Conservation (phyloP, 2,329 filamentous ascomycete species). For the Penicillium sp. region DNA sequence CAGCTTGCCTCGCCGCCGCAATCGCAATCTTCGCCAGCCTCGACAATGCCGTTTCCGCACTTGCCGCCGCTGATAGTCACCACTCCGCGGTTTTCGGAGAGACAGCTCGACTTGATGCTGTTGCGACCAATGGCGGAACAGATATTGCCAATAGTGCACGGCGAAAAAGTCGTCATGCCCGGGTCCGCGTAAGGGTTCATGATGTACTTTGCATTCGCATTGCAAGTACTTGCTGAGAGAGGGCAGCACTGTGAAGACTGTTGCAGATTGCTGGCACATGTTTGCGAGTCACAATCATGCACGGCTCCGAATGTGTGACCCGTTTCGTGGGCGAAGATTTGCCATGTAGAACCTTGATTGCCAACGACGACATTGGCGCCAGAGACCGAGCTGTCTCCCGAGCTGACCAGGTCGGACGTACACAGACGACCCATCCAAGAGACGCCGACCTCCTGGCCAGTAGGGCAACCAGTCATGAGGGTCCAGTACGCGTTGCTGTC, state of each 20-base stretch:
- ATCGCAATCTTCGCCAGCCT: constrained; percentile 91
- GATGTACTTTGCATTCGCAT: constrained; percentile 78
- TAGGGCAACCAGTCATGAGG: constrained; percentile 77
- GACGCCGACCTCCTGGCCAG: constrained; percentile 81
- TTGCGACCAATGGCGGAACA: constrained; percentile 80
- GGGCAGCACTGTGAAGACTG: constrained; percentile 77
- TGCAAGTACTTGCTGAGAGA: constrained; percentile 65
- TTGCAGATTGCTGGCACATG: constrained; percentile 66
- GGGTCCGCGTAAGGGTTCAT: constrained; percentile 90
- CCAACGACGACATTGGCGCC: constrained; percentile 87
- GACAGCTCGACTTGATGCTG: constrained; percentile 73
- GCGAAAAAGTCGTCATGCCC: constrained; percentile 77
- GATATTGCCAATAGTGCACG: constrained; percentile 89
- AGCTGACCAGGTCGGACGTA: constrained; percentile 53
- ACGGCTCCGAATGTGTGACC: constrained; percentile 96
- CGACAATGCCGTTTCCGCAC: constrained; percentile 97
- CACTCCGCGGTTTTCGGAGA: constrained; percentile 84
- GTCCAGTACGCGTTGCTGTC: constrained; percentile 95
- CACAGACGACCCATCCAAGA: constrained; percentile 94
- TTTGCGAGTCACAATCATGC: constrained; percentile 77
- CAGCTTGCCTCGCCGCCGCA: constrained; percentile 79
- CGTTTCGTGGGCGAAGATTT: constrained; percentile 91
- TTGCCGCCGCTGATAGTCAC: constrained; percentile 77
- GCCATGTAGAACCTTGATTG: constrained; percentile 83
- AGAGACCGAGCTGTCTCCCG: constrained; percentile 68